phyloP scores from a whole-genome alignment of 345 rosid species.

The Camelina neglecta region DNA sequence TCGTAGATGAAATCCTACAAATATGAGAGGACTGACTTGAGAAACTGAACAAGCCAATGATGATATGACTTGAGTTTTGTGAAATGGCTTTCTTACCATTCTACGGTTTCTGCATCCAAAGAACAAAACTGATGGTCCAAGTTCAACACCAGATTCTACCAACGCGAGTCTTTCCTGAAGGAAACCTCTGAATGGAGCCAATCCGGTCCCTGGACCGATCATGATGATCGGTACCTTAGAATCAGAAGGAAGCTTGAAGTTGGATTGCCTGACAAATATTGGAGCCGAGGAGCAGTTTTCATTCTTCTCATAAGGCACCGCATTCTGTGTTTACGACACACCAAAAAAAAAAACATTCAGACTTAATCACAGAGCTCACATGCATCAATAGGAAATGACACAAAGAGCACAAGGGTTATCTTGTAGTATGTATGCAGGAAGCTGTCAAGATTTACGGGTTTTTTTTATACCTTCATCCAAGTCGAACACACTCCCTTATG shows the following conservation, averaged over 20 bases:
- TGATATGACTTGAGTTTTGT: neutral
- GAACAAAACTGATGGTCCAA: conserved; percentile 81
- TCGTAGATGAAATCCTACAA: conserved; percentile 87
- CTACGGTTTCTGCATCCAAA: conserved; percentile 95
- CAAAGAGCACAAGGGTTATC: neutral
- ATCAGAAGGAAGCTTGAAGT: conserved; percentile 88
- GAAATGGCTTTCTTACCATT: conserved; percentile 53
- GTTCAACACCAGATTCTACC: conserved; percentile 75
- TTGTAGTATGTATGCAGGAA: conserved; percentile 10
- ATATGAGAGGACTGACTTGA: neutral
- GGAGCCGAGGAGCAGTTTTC: conserved; percentile 83
- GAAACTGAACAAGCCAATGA: conserved; percentile 5
- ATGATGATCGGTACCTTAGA: conserved; percentile 79
- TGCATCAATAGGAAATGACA: neutral
- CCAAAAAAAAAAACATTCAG: neutral
- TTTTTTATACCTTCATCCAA: conserved; percentile 70
- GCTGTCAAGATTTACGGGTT: neutral
- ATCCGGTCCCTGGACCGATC: conserved; percentile 98
- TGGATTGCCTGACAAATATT: conserved; percentile 85
- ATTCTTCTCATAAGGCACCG: conserved; percentile 70
- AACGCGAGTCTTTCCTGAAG: conserved; percentile 89
- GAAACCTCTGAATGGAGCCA: conserved; percentile 99
- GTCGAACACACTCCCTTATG: conserved; percentile 97
- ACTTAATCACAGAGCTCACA: neutral
- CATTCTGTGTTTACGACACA: conserved; percentile 51